Evolutionary conservation across 78 protist genomes (phyloP), one percentile per base, ranked within the genome.

Genomic region (Chrysochromulina tobinii): DNA sequence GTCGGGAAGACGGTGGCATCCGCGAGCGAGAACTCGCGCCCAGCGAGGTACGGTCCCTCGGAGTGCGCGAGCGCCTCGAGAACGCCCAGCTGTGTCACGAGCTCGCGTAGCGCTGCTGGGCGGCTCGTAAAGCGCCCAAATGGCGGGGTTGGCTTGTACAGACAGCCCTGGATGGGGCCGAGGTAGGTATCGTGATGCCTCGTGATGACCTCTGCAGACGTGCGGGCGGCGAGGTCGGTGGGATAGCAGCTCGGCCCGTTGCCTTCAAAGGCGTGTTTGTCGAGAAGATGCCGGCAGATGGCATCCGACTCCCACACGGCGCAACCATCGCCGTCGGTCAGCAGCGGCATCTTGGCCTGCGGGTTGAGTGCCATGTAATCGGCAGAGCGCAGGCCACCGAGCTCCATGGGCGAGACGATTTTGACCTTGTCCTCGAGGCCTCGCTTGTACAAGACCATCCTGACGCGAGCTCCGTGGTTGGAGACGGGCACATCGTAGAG

Each of bases 401-500:
- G 59, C 51, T 72, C 72, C 68, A 15, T 6, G 3, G 91, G 91
- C 14, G 87, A 72, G 6, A 20, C 58, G 58, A 88, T n/a, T 17
- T 2, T 12, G 23, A 88, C 85, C n/a, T 69, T 73, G 1, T 7
- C 73, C 9, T 0, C 25, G 61, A 69, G 8, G 25, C 48, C 54
- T 66, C 73, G 69, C 48, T 88, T 17, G 72, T 72, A 73, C 27
- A 88, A 15, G 59, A 88, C 23, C 64, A 69, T 12, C 51, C 91
- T 68, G 48, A 55, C n/a, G 25, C 91, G 66, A 1, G 91, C 91
- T 0, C 91, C 91, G 85, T 88, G n/a, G 91, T 88, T 88, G 27
- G 91, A 88, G 73, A 88, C 91, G 59, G 59, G 54, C 67, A 90
- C 83, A 55, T 96, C 87, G 48, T 79, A 79, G 23, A 59, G 64